Conservation (phyloP, 2,329 filamentous ascomycete genomes). For the Colletotrichum sp. region DNA sequence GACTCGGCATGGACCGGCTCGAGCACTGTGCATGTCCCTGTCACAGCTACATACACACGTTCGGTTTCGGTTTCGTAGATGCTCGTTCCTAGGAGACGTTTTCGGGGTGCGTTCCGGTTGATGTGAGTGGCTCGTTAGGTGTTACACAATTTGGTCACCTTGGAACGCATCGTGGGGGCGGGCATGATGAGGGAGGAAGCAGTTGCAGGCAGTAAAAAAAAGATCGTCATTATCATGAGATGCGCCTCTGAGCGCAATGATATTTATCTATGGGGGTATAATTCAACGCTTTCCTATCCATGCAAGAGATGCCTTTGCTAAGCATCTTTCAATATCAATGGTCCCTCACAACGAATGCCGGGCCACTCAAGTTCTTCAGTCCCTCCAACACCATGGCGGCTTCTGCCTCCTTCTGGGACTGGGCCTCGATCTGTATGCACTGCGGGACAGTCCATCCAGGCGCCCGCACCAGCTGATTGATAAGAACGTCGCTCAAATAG, state of each 20-base stretch:
- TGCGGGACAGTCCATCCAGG: background rate
- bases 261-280: conserved; percentile 1
- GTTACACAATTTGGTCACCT: background rate
- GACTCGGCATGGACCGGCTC: background rate
- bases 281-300: background rate
- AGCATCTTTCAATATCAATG: background rate
- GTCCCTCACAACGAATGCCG: background rate
- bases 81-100: background rate
- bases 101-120: background rate
- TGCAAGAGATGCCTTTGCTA: background rate
- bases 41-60: background rate
- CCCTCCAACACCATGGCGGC: background rate
- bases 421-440: background rate
- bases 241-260: background rate
- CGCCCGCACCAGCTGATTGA: background rate
- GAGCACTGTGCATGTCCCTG: background rate
- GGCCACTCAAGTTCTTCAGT: background rate
- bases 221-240: background rate
- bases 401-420: background rate
- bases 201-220: background rate
- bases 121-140: background rate
- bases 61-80: background rate
- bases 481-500: background rate
- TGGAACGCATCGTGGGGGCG: background rate
- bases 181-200: background rate